A percentile compares a stretch with the other conserved stretches of the same genome.
phyloP scores from a whole-genome alignment of 2,329 filamentous ascomycete species.

The Ceratocystis eucalypticola region DNA sequence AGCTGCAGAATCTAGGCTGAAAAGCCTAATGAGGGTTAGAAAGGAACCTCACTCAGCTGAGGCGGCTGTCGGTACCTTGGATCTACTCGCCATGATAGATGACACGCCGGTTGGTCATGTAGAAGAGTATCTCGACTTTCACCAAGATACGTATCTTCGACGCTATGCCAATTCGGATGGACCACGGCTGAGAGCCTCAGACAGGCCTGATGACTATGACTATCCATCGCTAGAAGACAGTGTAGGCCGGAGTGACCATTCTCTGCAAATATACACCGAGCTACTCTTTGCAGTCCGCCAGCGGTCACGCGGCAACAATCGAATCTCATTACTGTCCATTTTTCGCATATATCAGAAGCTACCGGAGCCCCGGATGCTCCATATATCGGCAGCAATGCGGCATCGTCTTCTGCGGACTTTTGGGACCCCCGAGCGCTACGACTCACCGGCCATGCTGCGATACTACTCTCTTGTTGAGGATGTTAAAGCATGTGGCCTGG shows the following conservation, averaged over 20 bases:
- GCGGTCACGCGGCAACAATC: constrained; percentile 31
- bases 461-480: constrained; percentile 78
- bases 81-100: constrained; percentile 41
- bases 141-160: constrained; percentile 40
- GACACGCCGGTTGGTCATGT: constrained; percentile 32
- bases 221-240: constrained; percentile 34
- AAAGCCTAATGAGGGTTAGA: not conserved
- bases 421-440: constrained; percentile 45
- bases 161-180: constrained; percentile 40
- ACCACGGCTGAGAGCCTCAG: constrained; percentile 37
- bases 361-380: constrained; percentile 39
- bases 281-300: constrained; percentile 31
- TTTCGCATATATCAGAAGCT: constrained; percentile 38
- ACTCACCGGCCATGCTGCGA: constrained; percentile 54
- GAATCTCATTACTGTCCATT: constrained; percentile 32
- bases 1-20: not conserved
- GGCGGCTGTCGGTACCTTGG: constrained; percentile 25
- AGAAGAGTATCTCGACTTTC: constrained; percentile 39
- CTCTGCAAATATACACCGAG: constrained; percentile 27
- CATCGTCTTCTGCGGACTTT: constrained; percentile 55
- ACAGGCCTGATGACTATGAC: constrained; percentile 35
- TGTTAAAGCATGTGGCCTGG: constrained; percentile 58
- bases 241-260: constrained; percentile 26
- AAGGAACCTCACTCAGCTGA: not conserved
- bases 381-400: constrained; percentile 40